Evolutionary conservation across 2,329 filamentous ascomycete species (phyloP).

Genomic region (Pestalotiopsis sp.): DNA sequence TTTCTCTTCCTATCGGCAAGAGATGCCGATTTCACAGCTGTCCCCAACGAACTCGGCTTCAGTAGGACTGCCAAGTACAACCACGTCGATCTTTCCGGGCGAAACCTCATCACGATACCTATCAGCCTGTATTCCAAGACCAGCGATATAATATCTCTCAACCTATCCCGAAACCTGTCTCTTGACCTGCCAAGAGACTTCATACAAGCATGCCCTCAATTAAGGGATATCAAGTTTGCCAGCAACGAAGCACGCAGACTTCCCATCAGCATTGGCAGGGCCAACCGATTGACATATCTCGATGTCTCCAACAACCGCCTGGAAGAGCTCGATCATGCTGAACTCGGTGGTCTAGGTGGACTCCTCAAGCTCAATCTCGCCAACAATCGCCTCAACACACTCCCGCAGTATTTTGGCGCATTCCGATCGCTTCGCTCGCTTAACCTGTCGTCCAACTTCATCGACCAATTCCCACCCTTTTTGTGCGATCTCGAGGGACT

Average conservation of each 20-base stretch:
- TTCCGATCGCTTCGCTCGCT: constrained; percentile 81
- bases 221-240: constrained; percentile 94
- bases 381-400: constrained; percentile 82
- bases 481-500: constrained; percentile 81
- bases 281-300: constrained; percentile 80
- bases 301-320: constrained; percentile 95
- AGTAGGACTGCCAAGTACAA: constrained; percentile 87
- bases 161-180: constrained; percentile 89
- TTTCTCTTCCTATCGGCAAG: constrained; percentile 93
- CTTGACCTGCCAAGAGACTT: constrained; percentile 95
- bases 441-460: constrained; percentile 91
- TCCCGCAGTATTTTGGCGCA: constrained; percentile 81
- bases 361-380: constrained; percentile 89
- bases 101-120: constrained; percentile 91
- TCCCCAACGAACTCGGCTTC: constrained; percentile 78
- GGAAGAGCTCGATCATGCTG: constrained; percentile 83
- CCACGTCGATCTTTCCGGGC: constrained; percentile 88
- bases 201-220: constrained; percentile 86
- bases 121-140: constrained; percentile 92
- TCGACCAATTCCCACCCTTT: constrained; percentile 83
- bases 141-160: constrained; percentile 90
- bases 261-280: constrained; percentile 81
- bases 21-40: constrained; percentile 77
- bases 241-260: constrained; percentile 90
- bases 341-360: constrained; percentile 74